Percentiles rank a stretch among this genome's conserved stretches.
Evolutionary conservation across 495 filamentous ascomycete species (phyloP).

Genomic region (Monascus purpureus): DNA sequence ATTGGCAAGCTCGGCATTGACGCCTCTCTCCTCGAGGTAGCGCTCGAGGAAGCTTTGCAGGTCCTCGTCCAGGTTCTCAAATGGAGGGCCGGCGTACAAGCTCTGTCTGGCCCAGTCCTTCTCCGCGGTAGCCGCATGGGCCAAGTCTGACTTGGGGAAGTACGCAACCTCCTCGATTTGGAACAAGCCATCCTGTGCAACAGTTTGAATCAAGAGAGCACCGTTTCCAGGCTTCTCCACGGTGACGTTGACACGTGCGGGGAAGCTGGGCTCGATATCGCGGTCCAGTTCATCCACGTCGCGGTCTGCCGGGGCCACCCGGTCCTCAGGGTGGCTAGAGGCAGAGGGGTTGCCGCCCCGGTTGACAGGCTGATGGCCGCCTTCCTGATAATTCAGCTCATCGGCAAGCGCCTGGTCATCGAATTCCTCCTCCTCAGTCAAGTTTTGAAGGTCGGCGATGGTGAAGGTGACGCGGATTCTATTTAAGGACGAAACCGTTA

Average conservation of each 20-base stretch:
- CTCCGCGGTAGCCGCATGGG: constrained; percentile 49
- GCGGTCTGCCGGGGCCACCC: constrained; percentile 42
- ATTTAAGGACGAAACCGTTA: background rate
- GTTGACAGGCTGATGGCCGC: constrained; percentile 40
- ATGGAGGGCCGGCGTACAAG: constrained; percentile 83
- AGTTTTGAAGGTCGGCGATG: constrained; percentile 73
- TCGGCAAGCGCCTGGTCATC: constrained; percentile 31
- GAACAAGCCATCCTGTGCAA: constrained; percentile 76
- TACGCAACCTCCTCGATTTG: constrained; percentile 86
- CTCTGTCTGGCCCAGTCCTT: constrained; percentile 56
- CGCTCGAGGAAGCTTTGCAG: constrained; percentile 82
- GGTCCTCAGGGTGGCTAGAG: constrained; percentile 43
- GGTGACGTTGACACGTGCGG: constrained; percentile 71
- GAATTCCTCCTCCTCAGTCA: constrained; percentile 46
- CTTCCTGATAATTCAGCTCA: constrained; percentile 36
- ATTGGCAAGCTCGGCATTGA: constrained; percentile 73
- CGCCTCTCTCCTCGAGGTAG: constrained; percentile 86
- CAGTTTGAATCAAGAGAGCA: constrained; percentile 73
- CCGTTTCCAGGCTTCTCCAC: constrained; percentile 74
- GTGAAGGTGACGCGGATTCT: constrained; percentile 90
- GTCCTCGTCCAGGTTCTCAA: constrained; percentile 89
- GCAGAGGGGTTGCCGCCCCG: constrained; percentile 31
- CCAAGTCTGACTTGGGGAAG: constrained; percentile 60
- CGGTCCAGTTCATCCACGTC: constrained; percentile 34
- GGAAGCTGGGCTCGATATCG: constrained; percentile 47